These are phyloP conservation scores for Populus tremula DNA, from an alignment of 345 rosid species.

Conservation along the genomic window DNA sequence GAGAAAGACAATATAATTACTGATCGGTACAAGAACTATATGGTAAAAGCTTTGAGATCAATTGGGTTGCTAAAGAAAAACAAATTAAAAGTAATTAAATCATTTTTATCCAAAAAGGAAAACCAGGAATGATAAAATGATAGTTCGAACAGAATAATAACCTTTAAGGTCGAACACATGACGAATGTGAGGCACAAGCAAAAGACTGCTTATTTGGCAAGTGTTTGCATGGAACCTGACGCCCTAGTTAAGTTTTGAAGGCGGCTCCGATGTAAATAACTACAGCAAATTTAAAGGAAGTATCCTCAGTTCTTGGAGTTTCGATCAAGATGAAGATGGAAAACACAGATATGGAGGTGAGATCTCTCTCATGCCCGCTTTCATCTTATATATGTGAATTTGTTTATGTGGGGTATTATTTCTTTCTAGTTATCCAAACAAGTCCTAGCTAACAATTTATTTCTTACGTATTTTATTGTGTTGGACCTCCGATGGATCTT, in stretches of 20 bases:
- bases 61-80: not conserved
- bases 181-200: conserved; percentile 35
- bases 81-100: not conserved
- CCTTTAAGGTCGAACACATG: conserved; percentile 29
- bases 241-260: not conserved
- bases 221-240: conserved; percentile 36
- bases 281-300: not conserved
- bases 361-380: not conserved
- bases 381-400: not conserved
- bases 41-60: not conserved
- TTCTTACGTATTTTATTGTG: no score
- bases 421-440: no score
- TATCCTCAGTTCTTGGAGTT: not conserved
- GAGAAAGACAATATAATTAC: not conserved
- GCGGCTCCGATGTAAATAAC: not conserved
- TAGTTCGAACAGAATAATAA: not conserved
- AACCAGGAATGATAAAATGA: not conserved
- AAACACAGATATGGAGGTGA: not conserved
- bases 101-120: not conserved
- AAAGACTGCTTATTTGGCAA: conserved; percentile 37
- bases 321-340: not conserved
- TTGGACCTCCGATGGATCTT: no score
- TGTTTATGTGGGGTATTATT: not conserved
- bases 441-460: no score
- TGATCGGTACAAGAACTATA: not conserved